phyloP scores from a whole-genome alignment of 345 rosid species.

The Salix udensis region DNA sequence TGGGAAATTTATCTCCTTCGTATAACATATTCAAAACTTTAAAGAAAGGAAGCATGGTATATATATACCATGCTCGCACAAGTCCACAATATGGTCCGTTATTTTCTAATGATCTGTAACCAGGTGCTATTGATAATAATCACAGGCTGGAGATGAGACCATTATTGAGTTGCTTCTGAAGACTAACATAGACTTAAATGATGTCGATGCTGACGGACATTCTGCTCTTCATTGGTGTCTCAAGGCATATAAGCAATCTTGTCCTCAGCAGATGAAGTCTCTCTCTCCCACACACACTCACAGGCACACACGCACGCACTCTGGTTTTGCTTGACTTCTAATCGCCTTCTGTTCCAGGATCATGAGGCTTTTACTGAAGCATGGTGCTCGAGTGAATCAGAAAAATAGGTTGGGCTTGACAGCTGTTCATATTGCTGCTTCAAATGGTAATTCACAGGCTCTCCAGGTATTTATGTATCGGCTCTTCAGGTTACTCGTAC shows the following conservation, averaged over 20 bases:
- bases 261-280: constrained; percentile 58
- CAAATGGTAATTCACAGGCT: constrained; percentile 62
- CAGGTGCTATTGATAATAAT: constrained; percentile 7
- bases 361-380: constrained; percentile 52
- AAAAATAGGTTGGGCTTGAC: constrained; percentile 66
- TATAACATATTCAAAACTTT: not conserved
- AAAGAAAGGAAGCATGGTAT: not conserved
- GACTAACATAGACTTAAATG: constrained; percentile 51
- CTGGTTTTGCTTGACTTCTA: constrained; percentile 2
- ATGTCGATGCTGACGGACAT: constrained; percentile 64
- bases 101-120: not conserved
- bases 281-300: constrained; percentile 14
- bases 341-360: constrained; percentile 39
- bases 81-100: no score
- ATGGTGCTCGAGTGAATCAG: constrained; percentile 55
- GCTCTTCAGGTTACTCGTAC: not conserved
- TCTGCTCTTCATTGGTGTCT: constrained; percentile 73
- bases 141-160: constrained; percentile 74
- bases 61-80: not conserved
- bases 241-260: constrained; percentile 48
- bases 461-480: constrained; percentile 45
- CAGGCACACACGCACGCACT: not conserved
- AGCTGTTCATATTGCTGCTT: constrained; percentile 72
- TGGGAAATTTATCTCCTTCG: not conserved
- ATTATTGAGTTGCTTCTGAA: constrained; percentile 61